phyloP scores from a whole-genome alignment of 306 rosid species.

The Comarum palustre region DNA sequence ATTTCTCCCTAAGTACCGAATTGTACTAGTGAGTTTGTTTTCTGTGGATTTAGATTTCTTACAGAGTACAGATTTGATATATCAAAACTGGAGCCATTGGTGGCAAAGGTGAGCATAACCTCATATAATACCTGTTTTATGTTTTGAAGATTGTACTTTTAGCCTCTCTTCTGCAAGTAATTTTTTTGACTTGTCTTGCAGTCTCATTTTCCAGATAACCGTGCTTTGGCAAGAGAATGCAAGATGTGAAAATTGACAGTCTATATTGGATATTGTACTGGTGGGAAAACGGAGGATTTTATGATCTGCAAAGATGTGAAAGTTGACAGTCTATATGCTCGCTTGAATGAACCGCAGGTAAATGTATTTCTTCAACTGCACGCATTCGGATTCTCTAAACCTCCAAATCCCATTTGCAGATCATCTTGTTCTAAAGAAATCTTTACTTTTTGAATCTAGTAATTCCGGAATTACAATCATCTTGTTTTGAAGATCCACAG shows the following conservation, averaged over 20 bases:
- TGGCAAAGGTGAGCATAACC: constrained; percentile 62
- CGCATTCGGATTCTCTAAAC: background rate
- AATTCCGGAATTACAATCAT: background rate
- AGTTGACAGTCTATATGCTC: too few species aligned
- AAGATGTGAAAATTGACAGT: constrained; percentile 92
- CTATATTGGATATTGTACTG: constrained; percentile 93
- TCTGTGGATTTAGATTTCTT: constrained; percentile 55
- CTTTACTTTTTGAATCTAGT: background rate
- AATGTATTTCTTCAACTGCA: constrained; percentile 23
- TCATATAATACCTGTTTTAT: background rate
- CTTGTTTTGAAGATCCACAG: constrained; percentile 19
- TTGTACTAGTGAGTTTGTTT: constrained; percentile 13
- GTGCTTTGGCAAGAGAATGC: constrained; percentile 92
- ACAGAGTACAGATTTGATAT: constrained; percentile 78
- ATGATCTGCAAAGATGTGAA: too few species aligned
- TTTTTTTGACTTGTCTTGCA: constrained; percentile 33
- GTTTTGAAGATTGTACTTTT: background rate
- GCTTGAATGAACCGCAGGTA: constrained; percentile 79
- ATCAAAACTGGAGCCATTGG: constrained; percentile 82
- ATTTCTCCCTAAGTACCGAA: background rate
- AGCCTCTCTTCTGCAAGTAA: constrained; percentile 19
- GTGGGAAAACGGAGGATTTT: constrained; percentile 85
- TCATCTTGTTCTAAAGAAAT: background rate
- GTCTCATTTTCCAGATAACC: constrained; percentile 97
- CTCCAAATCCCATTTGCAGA: background rate